These are phyloP conservation scores for Geranium brycei DNA, from an alignment of 345 rosid genomes.

Conservation along the genomic window DNA sequence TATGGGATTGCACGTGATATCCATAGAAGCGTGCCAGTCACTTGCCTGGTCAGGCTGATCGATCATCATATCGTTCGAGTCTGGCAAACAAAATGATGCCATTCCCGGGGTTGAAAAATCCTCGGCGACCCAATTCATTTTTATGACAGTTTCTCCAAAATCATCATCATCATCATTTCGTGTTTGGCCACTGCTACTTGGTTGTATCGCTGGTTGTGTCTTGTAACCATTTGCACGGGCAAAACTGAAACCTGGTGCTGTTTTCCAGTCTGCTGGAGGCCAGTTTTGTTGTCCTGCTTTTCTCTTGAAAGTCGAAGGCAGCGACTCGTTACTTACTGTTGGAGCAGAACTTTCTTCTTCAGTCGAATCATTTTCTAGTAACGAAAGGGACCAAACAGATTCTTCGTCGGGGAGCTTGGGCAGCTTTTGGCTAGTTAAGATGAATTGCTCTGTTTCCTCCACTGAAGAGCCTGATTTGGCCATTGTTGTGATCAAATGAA, in stretches of 20 bases:
- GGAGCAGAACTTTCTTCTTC: constrained; percentile 9
- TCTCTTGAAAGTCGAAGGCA: constrained; percentile 22
- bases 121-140: constrained; percentile 21
- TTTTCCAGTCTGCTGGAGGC: constrained; percentile 70
- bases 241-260: constrained; percentile 37
- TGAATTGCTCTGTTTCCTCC: constrained; percentile 65
- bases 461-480: constrained; percentile 52
- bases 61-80: constrained; percentile 7
- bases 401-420: constrained; percentile 54
- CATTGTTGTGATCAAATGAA: constrained; percentile 69
- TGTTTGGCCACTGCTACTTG: constrained; percentile 12
- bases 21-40: constrained; percentile 4
- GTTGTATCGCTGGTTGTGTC: constrained; percentile 18
- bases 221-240: constrained; percentile 25
- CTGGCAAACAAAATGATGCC: constrained; percentile 6
- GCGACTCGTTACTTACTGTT: constrained; percentile 8
- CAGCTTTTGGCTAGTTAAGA: constrained; percentile 63
- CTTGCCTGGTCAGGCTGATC: constrained; percentile 5
- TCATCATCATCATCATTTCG: constrained; percentile 19
- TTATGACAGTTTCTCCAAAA: constrained; percentile 5
- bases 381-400: constrained; percentile 44
- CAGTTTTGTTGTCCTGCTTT: constrained; percentile 31
- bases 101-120: constrained; percentile 13
- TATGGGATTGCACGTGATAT: constrained; percentile 11
- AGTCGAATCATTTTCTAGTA: constrained; percentile 12